A percentile compares a stretch with the other conserved stretches of the same genome.
Evolutionary conservation across 1,139 yeast species (phyloP).

Genomic region (Hemisphaericaspora xylanilytica): DNA sequence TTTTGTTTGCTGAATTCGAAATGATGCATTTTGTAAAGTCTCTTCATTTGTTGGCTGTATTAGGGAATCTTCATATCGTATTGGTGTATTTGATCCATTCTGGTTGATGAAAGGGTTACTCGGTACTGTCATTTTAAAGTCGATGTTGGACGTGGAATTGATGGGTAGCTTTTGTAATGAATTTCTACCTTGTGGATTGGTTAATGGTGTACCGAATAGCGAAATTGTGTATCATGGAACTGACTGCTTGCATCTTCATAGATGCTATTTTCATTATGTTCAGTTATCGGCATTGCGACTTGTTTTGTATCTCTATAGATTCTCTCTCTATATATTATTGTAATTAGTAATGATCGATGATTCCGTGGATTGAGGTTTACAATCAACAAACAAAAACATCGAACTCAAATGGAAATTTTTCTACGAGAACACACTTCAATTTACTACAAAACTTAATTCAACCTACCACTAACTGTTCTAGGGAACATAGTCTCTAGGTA

Average conservation of each 20-base stretch:
- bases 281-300: not conserved
- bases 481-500: too few relatives aligned
- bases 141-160: slow-evolving; percentile 10
- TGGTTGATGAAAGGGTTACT: slow-evolving; percentile 1
- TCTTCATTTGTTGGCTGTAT: not conserved
- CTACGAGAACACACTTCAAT: too few relatives aligned
- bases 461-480: too few relatives aligned
- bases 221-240: slow-evolving; percentile 1
- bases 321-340: too few relatives aligned
- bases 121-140: slow-evolving; percentile 8
- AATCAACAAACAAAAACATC: too few relatives aligned
- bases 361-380: too few relatives aligned
- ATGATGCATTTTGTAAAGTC: slow-evolving; percentile 11
- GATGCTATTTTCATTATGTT: slow-evolving; percentile 8
- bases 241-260: slow-evolving; percentile 13
- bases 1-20: slow-evolving; percentile 13
- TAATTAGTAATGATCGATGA: too few relatives aligned
- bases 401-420: too few relatives aligned
- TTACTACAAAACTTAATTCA: too few relatives aligned
- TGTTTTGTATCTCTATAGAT: not conserved
- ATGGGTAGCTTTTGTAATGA: slow-evolving; percentile 12
- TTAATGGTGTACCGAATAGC: slow-evolving; percentile 1
- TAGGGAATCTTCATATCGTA: not conserved
- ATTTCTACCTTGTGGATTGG: not conserved
- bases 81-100: not conserved